A percentile compares a stretch with the other conserved stretches of the same genome.
Evolutionary conservation across 2,329 filamentous ascomycete species (phyloP).

Genomic region (Monilinia laxa): DNA sequence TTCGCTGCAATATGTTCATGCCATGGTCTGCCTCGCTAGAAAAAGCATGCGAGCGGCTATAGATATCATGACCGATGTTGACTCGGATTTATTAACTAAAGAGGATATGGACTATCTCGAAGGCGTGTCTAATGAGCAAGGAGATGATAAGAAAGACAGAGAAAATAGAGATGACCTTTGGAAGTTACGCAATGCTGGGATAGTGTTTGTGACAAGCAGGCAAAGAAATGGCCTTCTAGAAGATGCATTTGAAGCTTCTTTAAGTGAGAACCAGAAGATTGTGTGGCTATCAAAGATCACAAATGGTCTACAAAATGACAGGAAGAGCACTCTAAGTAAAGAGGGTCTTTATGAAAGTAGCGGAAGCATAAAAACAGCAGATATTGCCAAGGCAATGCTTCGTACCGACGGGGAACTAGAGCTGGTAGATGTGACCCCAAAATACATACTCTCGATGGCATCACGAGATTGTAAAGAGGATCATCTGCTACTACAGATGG

Average conservation of each 20-base stretch:
- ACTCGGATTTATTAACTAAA: background rate
- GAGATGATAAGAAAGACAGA: background rate
- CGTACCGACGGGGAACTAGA: background rate
- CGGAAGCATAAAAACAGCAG: background rate
- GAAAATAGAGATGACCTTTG: background rate
- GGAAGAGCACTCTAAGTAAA: background rate
- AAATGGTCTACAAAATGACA: background rate
- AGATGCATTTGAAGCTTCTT: constrained; percentile 3
- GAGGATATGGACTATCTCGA: background rate
- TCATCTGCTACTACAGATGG: background rate
- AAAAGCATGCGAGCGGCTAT: background rate
- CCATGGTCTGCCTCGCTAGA: background rate
- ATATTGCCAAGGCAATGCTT: background rate
- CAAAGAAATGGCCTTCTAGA: background rate
- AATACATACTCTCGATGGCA: no score
- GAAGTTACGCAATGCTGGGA: background rate
- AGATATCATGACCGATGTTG: background rate
- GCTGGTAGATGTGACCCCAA: no score
- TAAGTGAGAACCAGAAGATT: constrained; percentile 1
- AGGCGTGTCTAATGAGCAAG: background rate
- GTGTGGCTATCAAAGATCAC: background rate
- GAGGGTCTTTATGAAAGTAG: background rate
- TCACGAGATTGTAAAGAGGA: background rate
- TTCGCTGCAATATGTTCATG: background rate
- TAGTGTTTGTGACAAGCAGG: background rate